phyloP scores from a whole-genome alignment of 208 protist species.

The Endotrypanum monterogeii region DNA sequence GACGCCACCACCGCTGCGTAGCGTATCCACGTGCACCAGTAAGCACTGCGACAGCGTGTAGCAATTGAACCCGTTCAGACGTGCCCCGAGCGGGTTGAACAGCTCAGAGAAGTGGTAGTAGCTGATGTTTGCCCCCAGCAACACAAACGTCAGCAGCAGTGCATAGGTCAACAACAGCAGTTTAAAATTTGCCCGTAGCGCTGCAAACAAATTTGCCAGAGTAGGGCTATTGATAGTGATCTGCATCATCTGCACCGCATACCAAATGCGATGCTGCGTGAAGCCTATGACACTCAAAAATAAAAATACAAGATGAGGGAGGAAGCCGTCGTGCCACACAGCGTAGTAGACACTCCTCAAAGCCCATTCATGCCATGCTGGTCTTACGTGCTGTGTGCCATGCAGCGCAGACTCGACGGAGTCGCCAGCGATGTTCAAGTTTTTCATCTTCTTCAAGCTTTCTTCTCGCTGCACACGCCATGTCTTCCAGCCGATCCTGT shows the following conservation, averaged over 20 bases:
- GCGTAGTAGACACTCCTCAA: slow-evolving; percentile 29
- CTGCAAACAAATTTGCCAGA: slow-evolving; percentile 51
- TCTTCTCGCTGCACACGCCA: slow-evolving; percentile 40
- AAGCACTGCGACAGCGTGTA: slow-evolving; percentile 77
- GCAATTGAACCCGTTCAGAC: slow-evolving; percentile 72
- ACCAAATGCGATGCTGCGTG: slow-evolving; percentile 61
- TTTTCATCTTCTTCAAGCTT: slow-evolving; percentile 24
- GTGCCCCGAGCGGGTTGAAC: slow-evolving; percentile 41
- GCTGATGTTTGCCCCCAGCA: slow-evolving; percentile 60
- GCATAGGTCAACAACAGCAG: slow-evolving; percentile 59
- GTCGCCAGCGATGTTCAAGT: slow-evolving; percentile 38
- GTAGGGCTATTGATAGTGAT: slow-evolving; percentile 45
- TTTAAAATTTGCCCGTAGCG: slow-evolving; percentile 44
- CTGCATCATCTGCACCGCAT: slow-evolving; percentile 63
- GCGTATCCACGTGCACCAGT: slow-evolving; percentile 72
- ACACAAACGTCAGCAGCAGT: slow-evolving; percentile 57
- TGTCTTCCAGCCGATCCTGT: slow-evolving; percentile 38
- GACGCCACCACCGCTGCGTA: slow-evolving; percentile 74
- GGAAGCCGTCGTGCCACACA: slow-evolving; percentile 31
- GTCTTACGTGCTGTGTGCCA: slow-evolving; percentile 16
- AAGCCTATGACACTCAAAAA: slow-evolving; percentile 57
- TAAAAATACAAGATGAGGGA: slow-evolving; percentile 45
- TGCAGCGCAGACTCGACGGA: slow-evolving; percentile 28
- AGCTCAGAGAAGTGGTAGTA: slow-evolving; percentile 68
- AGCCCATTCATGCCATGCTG: slow-evolving; percentile 20